A percentile compares a stretch with the other conserved stretches of the same genome.
Conservation (phyloP, 139 green algal species). For the Ettlia oleoabundans region DNA sequence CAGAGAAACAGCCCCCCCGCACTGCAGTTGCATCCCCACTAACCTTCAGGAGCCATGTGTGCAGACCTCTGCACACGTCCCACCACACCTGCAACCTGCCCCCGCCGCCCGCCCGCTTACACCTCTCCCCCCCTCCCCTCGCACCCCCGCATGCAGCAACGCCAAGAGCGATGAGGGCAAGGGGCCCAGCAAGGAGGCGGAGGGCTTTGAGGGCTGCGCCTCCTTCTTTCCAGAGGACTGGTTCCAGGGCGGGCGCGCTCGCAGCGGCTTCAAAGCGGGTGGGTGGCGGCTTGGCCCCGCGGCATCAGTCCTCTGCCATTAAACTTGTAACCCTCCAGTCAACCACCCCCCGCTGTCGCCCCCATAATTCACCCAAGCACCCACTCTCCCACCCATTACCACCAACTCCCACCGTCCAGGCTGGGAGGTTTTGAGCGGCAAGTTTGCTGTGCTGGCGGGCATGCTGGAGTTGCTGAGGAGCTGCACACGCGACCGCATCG, state of each 20-base stretch:
- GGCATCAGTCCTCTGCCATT: not conserved
- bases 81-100: too few species aligned
- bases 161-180: not conserved
- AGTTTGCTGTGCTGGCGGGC: slow-evolving; percentile 75
- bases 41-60: too few species aligned
- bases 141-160: not conserved
- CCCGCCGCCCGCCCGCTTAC: too few species aligned
- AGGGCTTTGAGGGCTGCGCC: slow-evolving; percentile 78
- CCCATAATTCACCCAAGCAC: not conserved
- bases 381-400: not conserved
- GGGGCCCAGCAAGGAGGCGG: slow-evolving; percentile 43
- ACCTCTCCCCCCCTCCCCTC: not conserved
- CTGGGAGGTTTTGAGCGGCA: slow-evolving; percentile 42
- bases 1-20: too few species aligned
- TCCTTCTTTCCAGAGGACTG: slow-evolving; percentile 85
- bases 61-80: too few species aligned
- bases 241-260: slow-evolving; percentile 89
- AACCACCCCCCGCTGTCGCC: not conserved
- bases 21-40: too few species aligned
- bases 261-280: slow-evolving; percentile 60
- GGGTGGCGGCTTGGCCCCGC: slow-evolving; percentile 57
- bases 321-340: not conserved
- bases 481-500: slow-evolving; percentile 86
- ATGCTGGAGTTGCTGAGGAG: slow-evolving; percentile 87
- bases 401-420: not conserved